Percentiles rank a stretch among this genome's conserved stretches.
phyloP scores from a whole-genome alignment of 23 red algal species.

The Gracilaria caudata region DNA sequence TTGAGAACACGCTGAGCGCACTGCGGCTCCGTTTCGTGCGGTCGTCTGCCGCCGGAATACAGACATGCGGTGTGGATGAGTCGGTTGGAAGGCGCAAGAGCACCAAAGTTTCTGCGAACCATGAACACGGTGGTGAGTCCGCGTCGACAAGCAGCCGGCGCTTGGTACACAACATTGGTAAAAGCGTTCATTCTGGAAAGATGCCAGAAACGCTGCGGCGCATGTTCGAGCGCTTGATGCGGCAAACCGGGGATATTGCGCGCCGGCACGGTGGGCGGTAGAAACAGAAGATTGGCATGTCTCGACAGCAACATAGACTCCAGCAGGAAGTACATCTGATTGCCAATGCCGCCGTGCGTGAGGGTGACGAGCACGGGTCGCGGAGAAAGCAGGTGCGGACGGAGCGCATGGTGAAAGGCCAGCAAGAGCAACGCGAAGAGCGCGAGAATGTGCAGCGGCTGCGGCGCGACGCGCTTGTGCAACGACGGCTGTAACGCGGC shows the following conservation, averaged over 20 bases:
- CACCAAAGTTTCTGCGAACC: neutral
- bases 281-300: neutral
- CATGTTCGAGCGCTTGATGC: neutral
- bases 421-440: neutral
- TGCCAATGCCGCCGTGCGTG: slow-evolving; percentile 50
- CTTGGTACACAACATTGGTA: neutral
- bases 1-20: neutral
- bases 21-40: neutral
- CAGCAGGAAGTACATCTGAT: slow-evolving; percentile 59
- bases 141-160: neutral
- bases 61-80: neutral
- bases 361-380: neutral
- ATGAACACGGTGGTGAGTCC: neutral
- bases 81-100: neutral
- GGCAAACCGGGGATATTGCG: neutral
- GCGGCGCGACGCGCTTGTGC: neutral
- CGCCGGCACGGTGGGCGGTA: neutral
- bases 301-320: slow-evolving; percentile 22
- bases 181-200: neutral
- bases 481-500: neutral
- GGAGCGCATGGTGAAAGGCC: neutral
- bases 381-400: neutral
- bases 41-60: neutral
- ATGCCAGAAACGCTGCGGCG: neutral
- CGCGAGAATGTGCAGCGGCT: slow-evolving; percentile 2